phyloP scores from a whole-genome alignment of 345 rosid species.

The Conringia planisiliqua region DNA sequence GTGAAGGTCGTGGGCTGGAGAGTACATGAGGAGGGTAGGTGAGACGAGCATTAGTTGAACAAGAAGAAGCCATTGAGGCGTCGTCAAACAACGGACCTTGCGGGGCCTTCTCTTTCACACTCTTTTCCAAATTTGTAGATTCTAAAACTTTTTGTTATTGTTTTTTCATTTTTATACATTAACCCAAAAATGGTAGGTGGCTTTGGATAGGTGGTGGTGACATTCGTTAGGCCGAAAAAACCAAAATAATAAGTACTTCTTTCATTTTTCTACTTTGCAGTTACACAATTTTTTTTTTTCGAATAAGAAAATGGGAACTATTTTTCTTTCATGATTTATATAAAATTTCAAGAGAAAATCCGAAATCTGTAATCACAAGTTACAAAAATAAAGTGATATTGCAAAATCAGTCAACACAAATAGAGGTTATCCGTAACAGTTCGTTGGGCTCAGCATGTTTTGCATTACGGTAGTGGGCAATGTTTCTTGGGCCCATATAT shows the following conservation, averaged over 20 bases:
- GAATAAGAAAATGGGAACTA: too few species aligned
- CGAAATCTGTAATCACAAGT: too few species aligned
- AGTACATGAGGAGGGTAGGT: slow-evolving; percentile 25
- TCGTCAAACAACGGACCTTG: background rate
- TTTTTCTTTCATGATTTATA: too few species aligned
- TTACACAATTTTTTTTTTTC: too few species aligned
- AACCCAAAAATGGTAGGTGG: slow-evolving; percentile 1
- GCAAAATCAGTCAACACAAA: too few species aligned
- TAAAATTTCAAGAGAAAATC: too few species aligned
- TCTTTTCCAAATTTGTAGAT: too few species aligned
- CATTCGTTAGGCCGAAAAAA: background rate
- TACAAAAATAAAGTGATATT: background rate
- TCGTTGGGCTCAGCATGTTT: background rate
- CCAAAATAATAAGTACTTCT: too few species aligned
- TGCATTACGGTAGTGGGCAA: background rate
- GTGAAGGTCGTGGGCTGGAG: slow-evolving; percentile 20
- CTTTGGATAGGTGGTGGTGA: background rate
- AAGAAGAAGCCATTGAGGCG: slow-evolving; percentile 21
- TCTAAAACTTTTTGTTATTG: too few species aligned
- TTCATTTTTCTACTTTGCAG: too few species aligned
- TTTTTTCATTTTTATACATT: too few species aligned
- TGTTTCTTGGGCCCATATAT: too few species aligned
- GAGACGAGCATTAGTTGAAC: slow-evolving; percentile 20
- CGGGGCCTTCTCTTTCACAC: background rate
- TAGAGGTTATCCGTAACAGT: background rate